Conservation (phyloP, 2,329 filamentous ascomycete species). For the Teratosphaeria viscida region DNA sequence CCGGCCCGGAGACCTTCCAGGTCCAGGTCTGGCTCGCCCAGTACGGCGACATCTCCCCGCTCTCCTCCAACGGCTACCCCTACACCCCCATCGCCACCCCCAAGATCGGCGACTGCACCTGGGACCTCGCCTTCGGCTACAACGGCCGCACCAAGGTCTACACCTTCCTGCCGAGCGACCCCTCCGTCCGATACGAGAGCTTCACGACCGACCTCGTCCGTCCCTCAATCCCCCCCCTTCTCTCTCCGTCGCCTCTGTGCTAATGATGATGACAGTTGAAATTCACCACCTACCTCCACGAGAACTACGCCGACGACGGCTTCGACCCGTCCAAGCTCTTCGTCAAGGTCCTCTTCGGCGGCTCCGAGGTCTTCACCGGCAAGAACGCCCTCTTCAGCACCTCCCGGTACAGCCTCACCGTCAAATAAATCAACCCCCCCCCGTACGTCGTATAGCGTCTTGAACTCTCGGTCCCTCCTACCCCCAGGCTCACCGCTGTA, state of each 20-base stretch:
- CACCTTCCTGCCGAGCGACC: conserved; percentile 5
- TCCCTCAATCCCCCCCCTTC: background rate
- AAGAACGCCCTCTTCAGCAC: conserved; percentile 6
- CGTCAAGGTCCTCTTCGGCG: conserved; percentile 7
- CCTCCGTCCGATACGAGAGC: background rate
- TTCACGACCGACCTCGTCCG: conserved; percentile 7
- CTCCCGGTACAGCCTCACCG: conserved; percentile 2
- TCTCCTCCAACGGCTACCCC: conserved; percentile 12
- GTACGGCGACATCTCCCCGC: conserved; percentile 9
- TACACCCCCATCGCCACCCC: conserved; percentile 9
- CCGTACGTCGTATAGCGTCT: too few species aligned
- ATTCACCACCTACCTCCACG: conserved; percentile 3
- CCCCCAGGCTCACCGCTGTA: too few species aligned
- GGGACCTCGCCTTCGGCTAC: conserved; percentile 9
- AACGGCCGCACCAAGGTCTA: conserved; percentile 12
- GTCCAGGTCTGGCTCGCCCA: conserved; percentile 23
- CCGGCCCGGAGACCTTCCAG: conserved; percentile 42
- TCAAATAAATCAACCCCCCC: background rate
- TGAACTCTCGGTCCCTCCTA: too few species aligned
- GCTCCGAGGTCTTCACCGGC: conserved; percentile 9
- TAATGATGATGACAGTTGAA: background rate
- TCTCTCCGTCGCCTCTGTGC: background rate
- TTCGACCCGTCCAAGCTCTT: conserved; percentile 3
- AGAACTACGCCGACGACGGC: conserved; percentile 2
- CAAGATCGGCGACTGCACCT: conserved; percentile 4